These are phyloP conservation scores for Potentilla sterilis DNA, from an alignment of 306 rosid genomes.

Conservation along the genomic window DNA sequence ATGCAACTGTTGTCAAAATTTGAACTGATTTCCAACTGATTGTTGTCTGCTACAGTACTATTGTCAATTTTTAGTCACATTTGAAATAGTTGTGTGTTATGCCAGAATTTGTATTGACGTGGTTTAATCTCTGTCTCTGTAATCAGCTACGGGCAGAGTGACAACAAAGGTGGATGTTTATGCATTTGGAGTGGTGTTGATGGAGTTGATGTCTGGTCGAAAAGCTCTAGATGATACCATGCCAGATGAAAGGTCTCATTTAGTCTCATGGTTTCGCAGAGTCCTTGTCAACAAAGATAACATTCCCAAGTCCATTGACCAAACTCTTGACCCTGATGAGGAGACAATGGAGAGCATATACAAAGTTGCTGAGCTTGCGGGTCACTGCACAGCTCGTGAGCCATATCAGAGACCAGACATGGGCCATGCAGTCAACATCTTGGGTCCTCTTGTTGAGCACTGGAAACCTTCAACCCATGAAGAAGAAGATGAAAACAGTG, in stretches of 20 bases:
- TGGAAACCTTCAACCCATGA: constrained; percentile 71
- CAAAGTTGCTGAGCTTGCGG: constrained; percentile 80
- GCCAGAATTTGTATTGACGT: neutral
- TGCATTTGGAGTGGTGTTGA: constrained; percentile 84
- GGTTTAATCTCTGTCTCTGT: constrained; percentile 17
- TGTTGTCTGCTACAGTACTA: neutral
- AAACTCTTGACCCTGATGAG: constrained; percentile 64
- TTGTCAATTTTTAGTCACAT: neutral
- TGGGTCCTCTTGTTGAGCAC: constrained; percentile 76
- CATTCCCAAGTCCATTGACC: constrained; percentile 86
- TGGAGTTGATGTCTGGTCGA: constrained; percentile 82
- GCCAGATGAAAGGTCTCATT: constrained; percentile 81
- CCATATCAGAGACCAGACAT: constrained; percentile 90
- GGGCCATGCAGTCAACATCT: constrained; percentile 83
- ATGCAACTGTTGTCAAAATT: neutral
- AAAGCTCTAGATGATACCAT: constrained; percentile 67
- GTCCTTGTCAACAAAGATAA: constrained; percentile 71
- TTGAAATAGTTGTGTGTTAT: neutral
- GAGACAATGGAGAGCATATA: constrained; percentile 88
- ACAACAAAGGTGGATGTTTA: constrained; percentile 93
- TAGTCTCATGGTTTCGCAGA: constrained; percentile 86
- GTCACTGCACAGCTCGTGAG: constrained; percentile 86
- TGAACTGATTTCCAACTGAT: neutral
- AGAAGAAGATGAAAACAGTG: constrained; percentile 65
- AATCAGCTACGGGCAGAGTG: constrained; percentile 86